Evolutionary conservation across 306 rosid species (phyloP).

Genomic region (Malus fusca): DNA sequence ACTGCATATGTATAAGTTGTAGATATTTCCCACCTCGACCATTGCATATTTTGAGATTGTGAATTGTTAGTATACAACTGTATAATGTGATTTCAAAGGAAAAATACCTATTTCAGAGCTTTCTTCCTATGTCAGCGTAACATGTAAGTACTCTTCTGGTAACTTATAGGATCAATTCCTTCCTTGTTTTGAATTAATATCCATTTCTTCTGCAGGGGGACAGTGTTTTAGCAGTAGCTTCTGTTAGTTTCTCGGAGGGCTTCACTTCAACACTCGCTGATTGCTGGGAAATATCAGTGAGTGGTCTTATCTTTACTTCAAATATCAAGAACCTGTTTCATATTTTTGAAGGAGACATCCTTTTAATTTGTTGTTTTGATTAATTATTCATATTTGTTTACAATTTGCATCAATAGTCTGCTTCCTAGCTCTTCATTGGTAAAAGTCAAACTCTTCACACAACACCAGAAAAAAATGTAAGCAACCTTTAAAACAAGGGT

Average conservation of each 20-base stretch:
- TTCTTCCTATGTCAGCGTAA: neutral
- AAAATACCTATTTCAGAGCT: neutral
- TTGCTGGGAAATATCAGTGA: constrained; percentile 67
- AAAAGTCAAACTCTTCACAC: neutral
- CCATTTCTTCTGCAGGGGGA: constrained; percentile 46
- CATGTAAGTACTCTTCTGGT: neutral
- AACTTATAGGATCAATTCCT: neutral
- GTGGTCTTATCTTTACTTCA: constrained; percentile 24
- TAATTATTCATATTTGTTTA: neutral
- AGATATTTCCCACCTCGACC: neutral
- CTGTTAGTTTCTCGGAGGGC: constrained; percentile 61
- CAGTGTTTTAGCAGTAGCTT: constrained; percentile 60
- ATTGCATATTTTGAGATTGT: neutral
- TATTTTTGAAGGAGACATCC: neutral
- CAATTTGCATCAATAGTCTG: neutral
- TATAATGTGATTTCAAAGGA: neutral
- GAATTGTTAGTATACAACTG: neutral
- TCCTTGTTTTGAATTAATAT: constrained; percentile 1
- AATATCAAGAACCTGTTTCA: constrained; percentile 10
- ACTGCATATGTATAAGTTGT: neutral
- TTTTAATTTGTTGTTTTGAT: neutral
- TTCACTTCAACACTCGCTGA: constrained; percentile 50
- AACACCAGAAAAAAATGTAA: neutral
- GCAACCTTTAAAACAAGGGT: neutral
- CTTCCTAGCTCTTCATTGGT: neutral